These are phyloP conservation scores for Parastagonospora nodorum DNA, from an alignment of 2,329 filamentous ascomycete species.

Conservation along the genomic window DNA sequence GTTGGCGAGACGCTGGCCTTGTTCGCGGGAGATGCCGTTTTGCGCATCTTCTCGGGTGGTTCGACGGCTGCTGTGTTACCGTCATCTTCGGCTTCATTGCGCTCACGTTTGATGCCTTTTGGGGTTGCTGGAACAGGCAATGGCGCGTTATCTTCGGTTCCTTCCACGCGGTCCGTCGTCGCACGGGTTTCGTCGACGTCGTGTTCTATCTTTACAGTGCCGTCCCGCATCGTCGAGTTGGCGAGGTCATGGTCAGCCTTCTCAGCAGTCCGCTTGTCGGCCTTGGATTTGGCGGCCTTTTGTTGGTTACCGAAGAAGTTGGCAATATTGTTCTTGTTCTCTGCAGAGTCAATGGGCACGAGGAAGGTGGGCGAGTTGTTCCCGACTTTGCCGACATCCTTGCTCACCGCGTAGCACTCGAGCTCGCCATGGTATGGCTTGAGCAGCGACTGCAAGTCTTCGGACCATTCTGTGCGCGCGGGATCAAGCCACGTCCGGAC, in stretches of 20 bases:
- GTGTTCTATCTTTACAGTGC: conserved; percentile 41
- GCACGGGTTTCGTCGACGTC: conserved; percentile 48
- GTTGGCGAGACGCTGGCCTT: conserved; percentile 22
- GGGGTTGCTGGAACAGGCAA: conserved; percentile 47
- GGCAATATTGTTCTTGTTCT: conserved; percentile 91
- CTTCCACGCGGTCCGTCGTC: conserved; percentile 51
- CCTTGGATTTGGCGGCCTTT: conserved; percentile 36
- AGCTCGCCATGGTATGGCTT: conserved; percentile 79
- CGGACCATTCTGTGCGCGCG: conserved; percentile 70
- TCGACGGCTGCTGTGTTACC: conserved; percentile 36
- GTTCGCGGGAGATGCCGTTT: conserved; percentile 25
- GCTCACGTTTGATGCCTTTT: conserved; percentile 56
- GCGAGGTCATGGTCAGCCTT: conserved; percentile 33
- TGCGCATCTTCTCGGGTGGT: conserved; percentile 48
- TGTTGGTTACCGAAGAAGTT: conserved; percentile 80
- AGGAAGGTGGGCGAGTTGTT: conserved; percentile 87
- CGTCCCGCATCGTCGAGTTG: conserved; percentile 30
- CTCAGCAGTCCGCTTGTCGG: conserved; percentile 12
- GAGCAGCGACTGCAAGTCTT: conserved; percentile 77
- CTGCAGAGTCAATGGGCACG: conserved; percentile 78
- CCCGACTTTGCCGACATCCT: conserved; percentile 92
- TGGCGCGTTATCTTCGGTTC: conserved; percentile 59
- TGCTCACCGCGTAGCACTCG: conserved; percentile 82
- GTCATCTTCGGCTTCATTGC: conserved; percentile 42
- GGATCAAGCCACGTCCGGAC: conserved; percentile 82